phyloP scores from a whole-genome alignment of 306 rosid species.

The Prunus salicina region DNA sequence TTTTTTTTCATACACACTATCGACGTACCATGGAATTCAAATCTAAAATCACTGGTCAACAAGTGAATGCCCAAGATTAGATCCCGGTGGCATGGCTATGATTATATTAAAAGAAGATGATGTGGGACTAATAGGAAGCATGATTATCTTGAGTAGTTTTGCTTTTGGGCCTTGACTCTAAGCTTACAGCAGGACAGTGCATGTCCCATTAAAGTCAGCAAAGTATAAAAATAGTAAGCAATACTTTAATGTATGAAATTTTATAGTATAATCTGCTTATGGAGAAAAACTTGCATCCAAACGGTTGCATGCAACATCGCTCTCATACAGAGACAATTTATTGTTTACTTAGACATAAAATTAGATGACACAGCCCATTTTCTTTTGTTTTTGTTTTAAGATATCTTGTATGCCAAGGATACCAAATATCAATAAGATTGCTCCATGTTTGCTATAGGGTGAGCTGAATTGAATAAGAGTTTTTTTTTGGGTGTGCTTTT shows the following conservation, averaged over 20 bases:
- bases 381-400: neutral
- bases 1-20: too few species aligned
- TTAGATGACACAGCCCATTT: neutral
- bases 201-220: conserved; percentile 2
- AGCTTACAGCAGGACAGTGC: neutral
- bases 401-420: conserved; percentile 25
- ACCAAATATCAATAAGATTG: conserved; percentile 9
- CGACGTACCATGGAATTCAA: too few species aligned
- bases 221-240: neutral
- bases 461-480: neutral
- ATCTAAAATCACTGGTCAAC: rapidly evolving
- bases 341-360: neutral
- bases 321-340: neutral
- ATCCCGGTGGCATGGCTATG: too few species aligned
- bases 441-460: neutral
- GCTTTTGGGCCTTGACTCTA: too few species aligned
- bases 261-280: neutral
- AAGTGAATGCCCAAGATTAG: too few species aligned
- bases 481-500: neutral
- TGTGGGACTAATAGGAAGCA: too few species aligned
- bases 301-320: too few species aligned
- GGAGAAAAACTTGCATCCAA: too few species aligned
- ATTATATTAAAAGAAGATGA: too few species aligned
- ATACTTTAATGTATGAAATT: neutral
- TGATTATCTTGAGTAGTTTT: too few species aligned